A percentile compares a stretch with the other conserved stretches of the same genome.
phyloP scores from a whole-genome alignment of 371 early-diverging fungal genomes.

The Sporodiniella umbellata region DNA sequence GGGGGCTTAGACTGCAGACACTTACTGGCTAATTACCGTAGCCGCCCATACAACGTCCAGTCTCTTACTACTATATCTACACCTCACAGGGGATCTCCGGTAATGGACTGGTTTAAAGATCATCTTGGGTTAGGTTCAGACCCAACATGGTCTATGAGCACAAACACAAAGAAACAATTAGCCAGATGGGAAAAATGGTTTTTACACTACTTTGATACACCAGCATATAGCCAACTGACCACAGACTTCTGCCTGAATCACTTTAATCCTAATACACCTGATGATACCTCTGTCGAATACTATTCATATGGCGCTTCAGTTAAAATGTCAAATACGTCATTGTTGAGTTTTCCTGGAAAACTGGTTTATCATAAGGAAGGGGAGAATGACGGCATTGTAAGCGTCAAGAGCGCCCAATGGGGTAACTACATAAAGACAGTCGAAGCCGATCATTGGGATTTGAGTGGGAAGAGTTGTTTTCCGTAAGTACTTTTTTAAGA shows the following conservation, averaged over 20 bases:
- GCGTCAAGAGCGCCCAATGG: constrained; percentile 77
- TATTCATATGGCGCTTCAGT: constrained; percentile 74
- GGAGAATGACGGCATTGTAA: constrained; percentile 89
- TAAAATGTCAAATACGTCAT: constrained; percentile 46
- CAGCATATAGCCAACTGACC: constrained; percentile 87
- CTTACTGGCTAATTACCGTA: constrained; percentile 71
- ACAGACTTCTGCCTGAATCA: constrained; percentile 75
- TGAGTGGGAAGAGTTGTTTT: constrained; percentile 43
- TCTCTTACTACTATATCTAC: constrained; percentile 89
- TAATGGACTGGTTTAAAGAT: constrained; percentile 92
- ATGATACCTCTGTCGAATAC: constrained; percentile 74
- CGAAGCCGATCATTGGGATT: constrained; percentile 85
- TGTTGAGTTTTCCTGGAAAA: constrained; percentile 60
- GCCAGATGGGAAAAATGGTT: not conserved
- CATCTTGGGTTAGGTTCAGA: constrained; percentile 56
- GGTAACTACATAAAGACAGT: constrained; percentile 81
- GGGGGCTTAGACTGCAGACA: constrained; percentile 90
- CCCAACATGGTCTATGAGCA: not conserved
- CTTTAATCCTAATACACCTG: constrained; percentile 85
- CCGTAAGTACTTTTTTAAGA: not conserved
- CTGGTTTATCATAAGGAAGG: constrained; percentile 45
- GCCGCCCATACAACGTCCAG: constrained; percentile 59
- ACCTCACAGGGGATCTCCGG: constrained; percentile 86
- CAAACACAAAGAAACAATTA: not conserved
- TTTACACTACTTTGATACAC: constrained; percentile 56